Evolutionary conservation across 1,139 yeast species (phyloP).

Genomic region (Magnusiomyces suaveolens): DNA sequence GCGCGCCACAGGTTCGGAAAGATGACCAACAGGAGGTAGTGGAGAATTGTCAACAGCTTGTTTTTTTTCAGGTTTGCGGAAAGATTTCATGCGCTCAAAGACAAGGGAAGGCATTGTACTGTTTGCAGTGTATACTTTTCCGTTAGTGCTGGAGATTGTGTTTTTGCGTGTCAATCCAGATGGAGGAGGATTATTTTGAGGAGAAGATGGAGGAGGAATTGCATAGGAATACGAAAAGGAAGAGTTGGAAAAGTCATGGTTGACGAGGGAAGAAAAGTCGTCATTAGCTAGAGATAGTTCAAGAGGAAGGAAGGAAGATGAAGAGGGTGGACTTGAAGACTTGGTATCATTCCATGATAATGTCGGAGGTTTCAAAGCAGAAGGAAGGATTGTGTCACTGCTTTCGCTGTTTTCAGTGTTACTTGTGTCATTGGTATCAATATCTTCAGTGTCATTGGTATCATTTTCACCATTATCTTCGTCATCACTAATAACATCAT

Average conservation of each 20-base stretch:
- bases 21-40: no score
- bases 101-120: slow-evolving; percentile 12
- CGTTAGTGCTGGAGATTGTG: slow-evolving; percentile 15
- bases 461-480: not conserved
- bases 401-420: not conserved
- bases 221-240: slow-evolving; percentile 6
- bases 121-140: slow-evolving; percentile 8
- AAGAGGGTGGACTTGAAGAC: not conserved
- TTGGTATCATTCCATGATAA: not conserved
- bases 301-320: slow-evolving; percentile 3
- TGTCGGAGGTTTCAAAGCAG: not conserved
- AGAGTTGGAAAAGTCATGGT: slow-evolving; percentile 9
- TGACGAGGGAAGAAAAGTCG: slow-evolving; percentile 12
- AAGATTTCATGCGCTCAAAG: slow-evolving; percentile 12
- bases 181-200: slow-evolving; percentile 3
- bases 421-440: not conserved
- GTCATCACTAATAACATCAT: not conserved
- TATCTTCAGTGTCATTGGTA: not conserved
- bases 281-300: slow-evolving; percentile 9
- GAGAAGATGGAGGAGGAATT: slow-evolving; percentile 10
- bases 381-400: not conserved
- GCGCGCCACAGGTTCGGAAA: slow-evolving; percentile 3
- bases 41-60: slow-evolving; percentile 29
- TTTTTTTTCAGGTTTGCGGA: no score
- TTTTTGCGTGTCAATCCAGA: slow-evolving; percentile 13